These are phyloP conservation scores for Trichoderma polysporum DNA, from an alignment of 2,329 filamentous ascomycete species.

Conservation along the genomic window DNA sequence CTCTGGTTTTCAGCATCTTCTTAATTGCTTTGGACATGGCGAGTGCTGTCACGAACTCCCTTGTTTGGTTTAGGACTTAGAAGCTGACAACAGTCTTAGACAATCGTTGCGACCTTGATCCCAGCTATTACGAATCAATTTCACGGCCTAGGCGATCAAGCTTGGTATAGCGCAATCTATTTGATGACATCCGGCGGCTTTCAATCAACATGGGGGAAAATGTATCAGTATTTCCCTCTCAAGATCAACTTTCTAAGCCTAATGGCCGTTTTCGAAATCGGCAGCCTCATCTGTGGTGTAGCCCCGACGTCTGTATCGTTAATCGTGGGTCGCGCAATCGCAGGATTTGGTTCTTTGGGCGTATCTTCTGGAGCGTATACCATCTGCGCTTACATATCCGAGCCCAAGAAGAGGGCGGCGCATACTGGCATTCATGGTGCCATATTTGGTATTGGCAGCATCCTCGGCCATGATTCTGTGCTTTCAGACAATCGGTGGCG, in stretches of 20 bases:
- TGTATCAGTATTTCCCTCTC: conserved; percentile 48
- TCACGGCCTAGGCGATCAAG: conserved; percentile 45
- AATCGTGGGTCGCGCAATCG: conserved; percentile 49
- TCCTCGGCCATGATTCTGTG: too few species aligned
- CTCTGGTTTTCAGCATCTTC: conserved; percentile 43
- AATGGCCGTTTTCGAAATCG: conserved; percentile 50
- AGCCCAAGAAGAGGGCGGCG: conserved; percentile 26
- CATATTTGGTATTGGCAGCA: conserved; percentile 27
- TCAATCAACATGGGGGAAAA: conserved; percentile 42
- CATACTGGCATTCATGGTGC: conserved; percentile 29
- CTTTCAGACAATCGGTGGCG: conserved; percentile 28
- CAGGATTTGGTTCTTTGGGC: conserved; percentile 44
- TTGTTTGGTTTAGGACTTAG: too few species aligned
- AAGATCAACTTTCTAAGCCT: conserved; percentile 43
- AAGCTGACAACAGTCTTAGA: conserved; percentile 30
- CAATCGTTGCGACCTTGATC: conserved; percentile 51
- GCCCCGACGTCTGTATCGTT: conserved; percentile 40
- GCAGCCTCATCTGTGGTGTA: conserved; percentile 46
- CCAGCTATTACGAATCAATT: conserved; percentile 50
- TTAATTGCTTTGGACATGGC: conserved; percentile 43
- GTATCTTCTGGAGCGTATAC: conserved; percentile 44
- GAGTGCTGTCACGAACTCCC: too few species aligned
- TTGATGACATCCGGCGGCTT: conserved; percentile 43
- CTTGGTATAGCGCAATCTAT: conserved; percentile 55
- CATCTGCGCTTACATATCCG: conserved; percentile 41